A percentile compares a stretch with the other conserved stretches of the same genome.
phyloP scores from a whole-genome alignment of 2,329 filamentous ascomycete species.

The Diplodia intermedia region DNA sequence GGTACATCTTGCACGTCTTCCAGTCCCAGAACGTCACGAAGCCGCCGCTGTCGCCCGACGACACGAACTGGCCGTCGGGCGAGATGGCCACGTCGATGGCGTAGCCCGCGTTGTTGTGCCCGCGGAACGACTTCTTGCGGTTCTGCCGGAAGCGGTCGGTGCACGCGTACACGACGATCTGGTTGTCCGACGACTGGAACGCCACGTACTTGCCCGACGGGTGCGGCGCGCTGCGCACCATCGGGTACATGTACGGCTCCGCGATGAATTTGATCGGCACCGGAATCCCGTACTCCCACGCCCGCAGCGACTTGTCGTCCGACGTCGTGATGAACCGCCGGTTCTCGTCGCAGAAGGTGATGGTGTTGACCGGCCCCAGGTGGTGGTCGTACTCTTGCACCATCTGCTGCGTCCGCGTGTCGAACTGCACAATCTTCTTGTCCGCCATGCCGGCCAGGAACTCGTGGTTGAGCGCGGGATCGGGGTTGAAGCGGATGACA shows the following conservation, averaged over 20 bases:
- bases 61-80: conserved; percentile 90
- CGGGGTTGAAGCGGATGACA: conserved; percentile 91
- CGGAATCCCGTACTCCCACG: conserved; percentile 96
- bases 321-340: conserved; percentile 97
- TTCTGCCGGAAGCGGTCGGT: conserved; percentile 98
- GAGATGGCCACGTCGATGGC: conserved; percentile 88
- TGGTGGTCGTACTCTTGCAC: conserved; percentile 99
- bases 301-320: conserved; percentile 93
- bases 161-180: conserved; percentile 93
- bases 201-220: conserved; percentile 93
- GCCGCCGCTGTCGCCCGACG: conserved; percentile 84
- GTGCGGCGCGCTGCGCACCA: conserved; percentile 84
- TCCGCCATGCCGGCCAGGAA: conserved; percentile 97
- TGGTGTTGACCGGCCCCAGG: conserved; percentile 95
- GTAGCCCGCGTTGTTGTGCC: conserved; percentile 94
- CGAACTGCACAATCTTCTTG: conserved; percentile 98
- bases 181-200: conserved; percentile 93
- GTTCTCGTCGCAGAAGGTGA: conserved; percentile 93
- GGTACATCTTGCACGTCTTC: conserved; percentile 99
- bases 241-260: conserved; percentile 96
- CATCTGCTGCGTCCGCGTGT: conserved; percentile 79
- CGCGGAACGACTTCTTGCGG: conserved; percentile 93
- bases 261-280: conserved; percentile 99
- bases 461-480: conserved; percentile 77
- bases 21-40: conserved; percentile 98